phyloP scores from a whole-genome alignment of 1,284 basidiomycete species.

The Puccinia sorghi region DNA sequence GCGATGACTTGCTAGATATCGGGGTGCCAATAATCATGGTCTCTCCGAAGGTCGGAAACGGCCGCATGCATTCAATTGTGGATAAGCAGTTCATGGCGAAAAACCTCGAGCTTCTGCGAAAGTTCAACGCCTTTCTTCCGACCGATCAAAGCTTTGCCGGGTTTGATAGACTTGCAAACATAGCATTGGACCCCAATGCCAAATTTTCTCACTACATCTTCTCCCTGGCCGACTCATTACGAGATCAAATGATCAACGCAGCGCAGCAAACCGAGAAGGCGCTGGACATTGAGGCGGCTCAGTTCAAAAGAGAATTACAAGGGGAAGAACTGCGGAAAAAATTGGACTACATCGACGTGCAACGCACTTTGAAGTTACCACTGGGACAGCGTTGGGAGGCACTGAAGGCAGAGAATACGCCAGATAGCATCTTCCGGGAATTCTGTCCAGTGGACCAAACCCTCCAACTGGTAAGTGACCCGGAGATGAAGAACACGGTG shows the following conservation, averaged over 20 bases:
- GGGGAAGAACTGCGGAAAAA: background rate
- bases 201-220: slow-evolving; percentile 15
- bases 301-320: too few species aligned
- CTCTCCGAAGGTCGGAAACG: background rate
- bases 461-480: slow-evolving; percentile 13
- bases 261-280: too few species aligned
- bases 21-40: slow-evolving; percentile 5
- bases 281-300: too few species aligned
- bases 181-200: background rate
- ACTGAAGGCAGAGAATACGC: background rate
- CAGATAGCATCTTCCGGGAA: background rate
- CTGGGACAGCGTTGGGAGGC: background rate
- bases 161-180: slow-evolving; percentile 9
- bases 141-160: slow-evolving; percentile 2
- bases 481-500: background rate
- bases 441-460: slow-evolving; percentile 20
- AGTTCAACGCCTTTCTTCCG: background rate
- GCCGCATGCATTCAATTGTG: slow-evolving; percentile 19
- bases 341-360: too few species aligned
- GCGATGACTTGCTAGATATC: background rate
- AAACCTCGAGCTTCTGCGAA: background rate
- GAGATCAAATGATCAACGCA: background rate
- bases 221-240: background rate
- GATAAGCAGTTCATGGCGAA: background rate
- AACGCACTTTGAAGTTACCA: background rate